phyloP scores from a whole-genome alignment of 768 basidiomycete genomes.

The Boletus pseudo-olivaceus region DNA sequence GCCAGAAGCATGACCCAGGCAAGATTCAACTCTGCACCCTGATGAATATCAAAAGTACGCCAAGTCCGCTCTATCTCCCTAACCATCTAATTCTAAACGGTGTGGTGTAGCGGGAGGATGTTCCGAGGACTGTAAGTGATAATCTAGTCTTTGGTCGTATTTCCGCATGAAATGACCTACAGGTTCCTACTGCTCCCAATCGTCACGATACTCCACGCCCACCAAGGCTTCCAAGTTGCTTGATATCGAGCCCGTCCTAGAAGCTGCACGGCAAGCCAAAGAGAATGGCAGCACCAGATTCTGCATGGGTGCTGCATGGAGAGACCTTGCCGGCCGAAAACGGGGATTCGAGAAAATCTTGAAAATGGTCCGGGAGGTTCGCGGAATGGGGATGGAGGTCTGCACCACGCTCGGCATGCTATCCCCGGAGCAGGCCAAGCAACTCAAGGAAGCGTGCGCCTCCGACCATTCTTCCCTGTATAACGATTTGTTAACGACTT shows the following conservation, averaged over 20 bases:
- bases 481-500: not conserved
- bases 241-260: slow-evolving; percentile 87
- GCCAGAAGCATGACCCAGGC: slow-evolving; percentile 79
- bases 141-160: slow-evolving; percentile 1
- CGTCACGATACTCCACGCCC: slow-evolving; percentile 84
- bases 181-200: slow-evolving; percentile 98
- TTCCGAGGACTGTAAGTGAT: slow-evolving; percentile 80
- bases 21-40: slow-evolving; percentile 96
- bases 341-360: slow-evolving; percentile 91
- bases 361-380: slow-evolving; percentile 85
- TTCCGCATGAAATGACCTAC: slow-evolving; percentile 3
- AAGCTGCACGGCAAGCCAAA: slow-evolving; percentile 90
- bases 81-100: slow-evolving; percentile 2
- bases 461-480: not conserved
- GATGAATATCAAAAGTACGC: slow-evolving; percentile 96
- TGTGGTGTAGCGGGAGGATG: slow-evolving; percentile 79
- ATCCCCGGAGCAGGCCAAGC: slow-evolving; percentile 84
- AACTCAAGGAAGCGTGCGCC: slow-evolving; percentile 88
- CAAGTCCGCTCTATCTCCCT: slow-evolving; percentile 25
- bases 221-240: slow-evolving; percentile 87
- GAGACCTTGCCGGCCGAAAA: slow-evolving; percentile 89
- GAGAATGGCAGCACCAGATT: slow-evolving; percentile 96
- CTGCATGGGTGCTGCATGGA: slow-evolving; percentile 99
- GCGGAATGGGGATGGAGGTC: slow-evolving; percentile 98
- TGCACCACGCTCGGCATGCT: slow-evolving; percentile 99